Evolutionary conservation across 108 stramenopile genomes (phyloP).

Genomic region (Seminavis robusta): DNA sequence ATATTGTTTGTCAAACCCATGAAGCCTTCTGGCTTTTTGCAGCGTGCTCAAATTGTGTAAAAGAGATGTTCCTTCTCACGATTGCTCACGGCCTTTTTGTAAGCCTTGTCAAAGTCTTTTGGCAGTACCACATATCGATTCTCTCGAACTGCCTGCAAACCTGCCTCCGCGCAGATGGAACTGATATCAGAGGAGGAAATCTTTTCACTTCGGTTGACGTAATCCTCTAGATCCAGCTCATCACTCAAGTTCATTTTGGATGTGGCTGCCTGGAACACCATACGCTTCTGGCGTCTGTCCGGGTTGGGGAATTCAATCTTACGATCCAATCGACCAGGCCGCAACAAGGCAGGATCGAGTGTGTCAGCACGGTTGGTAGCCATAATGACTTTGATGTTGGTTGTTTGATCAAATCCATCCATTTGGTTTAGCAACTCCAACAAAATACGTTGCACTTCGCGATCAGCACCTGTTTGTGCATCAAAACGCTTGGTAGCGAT

Average conservation of each 20-base stretch:
- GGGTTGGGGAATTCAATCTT: constrained; percentile 99
- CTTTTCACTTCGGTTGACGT: constrained; percentile 97
- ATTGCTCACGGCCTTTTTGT: constrained; percentile 98
- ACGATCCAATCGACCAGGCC: constrained; percentile 98
- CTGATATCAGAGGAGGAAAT: constrained; percentile 93
- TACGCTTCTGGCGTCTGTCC: constrained; percentile 98
- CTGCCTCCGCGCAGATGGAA: constrained; percentile 97
- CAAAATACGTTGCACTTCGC: constrained; percentile 99
- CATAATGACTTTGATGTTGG: constrained; percentile 99
- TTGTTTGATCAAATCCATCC: constrained; percentile 99
- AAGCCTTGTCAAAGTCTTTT: constrained; percentile 98
- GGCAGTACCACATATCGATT: constrained; percentile 98
- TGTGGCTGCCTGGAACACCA: constrained; percentile 99
- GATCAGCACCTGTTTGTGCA: constrained; percentile 98
- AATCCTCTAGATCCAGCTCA: constrained; percentile 98
- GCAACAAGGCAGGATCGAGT: constrained; percentile 96
- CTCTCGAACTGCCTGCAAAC: constrained; percentile 96
- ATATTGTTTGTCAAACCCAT: too few relatives aligned
- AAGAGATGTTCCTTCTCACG: constrained; percentile 95
- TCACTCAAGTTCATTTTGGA: constrained; percentile 97
- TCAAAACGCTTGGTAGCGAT: constrained; percentile 99
- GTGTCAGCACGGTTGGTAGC: constrained; percentile 99
- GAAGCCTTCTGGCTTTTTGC: background rate
- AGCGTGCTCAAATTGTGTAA: constrained; percentile 73
- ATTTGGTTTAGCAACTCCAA: constrained; percentile 98